phyloP scores from a whole-genome alignment of 2,329 filamentous ascomycete genomes.

The Atkinsonella hypoxylon region DNA sequence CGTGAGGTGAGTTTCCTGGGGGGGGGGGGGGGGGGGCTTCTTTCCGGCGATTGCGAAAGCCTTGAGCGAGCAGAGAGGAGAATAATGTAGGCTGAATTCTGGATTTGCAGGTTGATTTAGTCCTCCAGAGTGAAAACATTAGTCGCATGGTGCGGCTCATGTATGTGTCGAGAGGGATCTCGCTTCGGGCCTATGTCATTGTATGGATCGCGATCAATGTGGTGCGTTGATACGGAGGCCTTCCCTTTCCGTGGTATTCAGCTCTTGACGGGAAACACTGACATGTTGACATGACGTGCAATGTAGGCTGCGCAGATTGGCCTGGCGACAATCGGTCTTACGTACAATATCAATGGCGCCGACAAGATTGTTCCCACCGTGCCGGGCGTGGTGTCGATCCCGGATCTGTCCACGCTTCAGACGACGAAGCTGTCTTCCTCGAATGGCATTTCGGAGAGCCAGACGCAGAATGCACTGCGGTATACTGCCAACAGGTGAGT shows the following conservation, averaged over 20 bases:
- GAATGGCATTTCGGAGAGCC: conserved; percentile 1
- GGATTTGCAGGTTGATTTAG: conserved; percentile 11
- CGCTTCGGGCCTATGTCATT: conserved; percentile 12
- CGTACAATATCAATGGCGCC: conserved; percentile 29
- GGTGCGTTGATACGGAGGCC: conserved; percentile 6
- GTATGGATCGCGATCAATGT: conserved; percentile 14
- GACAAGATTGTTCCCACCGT: conserved; percentile 19
- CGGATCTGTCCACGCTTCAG: conserved; percentile 24
- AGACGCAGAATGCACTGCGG: conserved; percentile 20
- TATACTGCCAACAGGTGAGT: conserved; percentile 30
- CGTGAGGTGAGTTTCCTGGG: conserved; percentile 22
- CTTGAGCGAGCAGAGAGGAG: too few relatives aligned
- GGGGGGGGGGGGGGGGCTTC: too few relatives aligned
- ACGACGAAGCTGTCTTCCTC: conserved; percentile 15
- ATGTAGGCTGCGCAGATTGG: conserved; percentile 28
- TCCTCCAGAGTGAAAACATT: conserved; percentile 14
- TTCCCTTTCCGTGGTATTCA: too few relatives aligned
- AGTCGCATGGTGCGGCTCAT: conserved; percentile 12
- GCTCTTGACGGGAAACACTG: too few relatives aligned
- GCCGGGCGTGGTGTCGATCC: conserved; percentile 23
- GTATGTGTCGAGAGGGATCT: conserved; percentile 8
- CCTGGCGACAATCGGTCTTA: conserved; percentile 29
- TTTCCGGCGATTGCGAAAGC: too few relatives aligned
- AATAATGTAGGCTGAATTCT: not conserved
- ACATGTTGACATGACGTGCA: too few relatives aligned